phyloP scores from a whole-genome alignment of 2,329 filamentous ascomycete species.

The Chrysosporium queenslandicum region DNA sequence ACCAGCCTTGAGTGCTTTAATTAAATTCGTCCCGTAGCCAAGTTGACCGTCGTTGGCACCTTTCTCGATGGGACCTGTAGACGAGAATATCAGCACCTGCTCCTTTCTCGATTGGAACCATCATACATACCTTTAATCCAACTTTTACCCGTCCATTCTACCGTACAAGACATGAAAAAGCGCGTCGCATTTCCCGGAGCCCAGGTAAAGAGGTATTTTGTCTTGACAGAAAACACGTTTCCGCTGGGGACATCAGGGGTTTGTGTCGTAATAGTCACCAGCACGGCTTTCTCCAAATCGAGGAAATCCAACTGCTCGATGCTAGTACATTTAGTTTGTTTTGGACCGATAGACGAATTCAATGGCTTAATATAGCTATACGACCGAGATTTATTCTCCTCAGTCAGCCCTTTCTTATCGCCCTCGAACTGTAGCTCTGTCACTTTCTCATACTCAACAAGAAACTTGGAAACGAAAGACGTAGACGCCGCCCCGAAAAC shows the following conservation, averaged over 20 bases:
- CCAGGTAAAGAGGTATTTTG: constrained; percentile 91
- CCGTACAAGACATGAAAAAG: constrained; percentile 74
- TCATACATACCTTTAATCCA: constrained; percentile 74
- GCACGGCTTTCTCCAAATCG: constrained; percentile 78
- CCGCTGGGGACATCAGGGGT: constrained; percentile 93
- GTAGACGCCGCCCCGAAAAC: constrained; percentile 75
- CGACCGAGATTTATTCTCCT: constrained; percentile 62
- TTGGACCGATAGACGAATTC: constrained; percentile 72
- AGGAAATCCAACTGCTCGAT: constrained; percentile 72
- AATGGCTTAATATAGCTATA: constrained; percentile 91
- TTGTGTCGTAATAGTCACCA: constrained; percentile 70
- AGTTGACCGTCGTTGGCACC: constrained; percentile 83
- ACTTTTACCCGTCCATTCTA: constrained; percentile 96
- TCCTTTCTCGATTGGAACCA: neutral
- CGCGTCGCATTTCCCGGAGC: constrained; percentile 75
- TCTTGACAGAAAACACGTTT: constrained; percentile 84
- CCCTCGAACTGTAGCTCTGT: constrained; percentile 73
- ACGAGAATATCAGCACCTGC: neutral
- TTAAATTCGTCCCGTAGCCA: constrained; percentile 70
- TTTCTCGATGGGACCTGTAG: constrained; percentile 81
- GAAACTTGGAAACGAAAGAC: constrained; percentile 75
- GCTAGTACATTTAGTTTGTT: constrained; percentile 87
- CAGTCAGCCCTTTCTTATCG: constrained; percentile 66
- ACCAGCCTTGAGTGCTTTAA: constrained; percentile 61
- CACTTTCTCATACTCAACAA: constrained; percentile 79